A percentile compares a stretch with the other conserved stretches of the same genome.
These are phyloP conservation scores for Leptodermis oblonga DNA, from an alignment of 257 asterid species.

Conservation along the genomic window DNA sequence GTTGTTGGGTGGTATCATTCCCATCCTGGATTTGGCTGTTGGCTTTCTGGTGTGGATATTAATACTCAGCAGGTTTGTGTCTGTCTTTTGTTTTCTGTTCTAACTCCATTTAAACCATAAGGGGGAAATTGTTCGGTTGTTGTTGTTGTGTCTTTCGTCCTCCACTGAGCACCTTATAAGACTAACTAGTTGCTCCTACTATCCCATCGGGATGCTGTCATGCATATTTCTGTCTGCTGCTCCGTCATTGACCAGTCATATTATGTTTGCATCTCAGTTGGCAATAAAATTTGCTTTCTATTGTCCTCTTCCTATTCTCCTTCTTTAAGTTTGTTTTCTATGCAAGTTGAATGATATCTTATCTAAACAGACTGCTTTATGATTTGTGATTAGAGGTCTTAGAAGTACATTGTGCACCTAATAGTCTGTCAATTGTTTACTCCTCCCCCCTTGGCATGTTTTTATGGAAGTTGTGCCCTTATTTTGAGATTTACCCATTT, in stretches of 20 bases:
- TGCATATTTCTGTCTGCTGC: neutral
- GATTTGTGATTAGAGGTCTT: neutral
- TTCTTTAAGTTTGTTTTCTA: neutral
- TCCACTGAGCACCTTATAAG: neutral
- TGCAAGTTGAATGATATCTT: neutral
- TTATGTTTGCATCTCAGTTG: neutral
- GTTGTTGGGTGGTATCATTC: slow-evolving; percentile 99
- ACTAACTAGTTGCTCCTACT: neutral
- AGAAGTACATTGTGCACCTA: neutral
- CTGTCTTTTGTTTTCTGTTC: slow-evolving; percentile 3
- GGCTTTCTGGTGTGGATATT: slow-evolving; percentile 97
- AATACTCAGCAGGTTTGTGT: slow-evolving; percentile 83
- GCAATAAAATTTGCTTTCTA: neutral
- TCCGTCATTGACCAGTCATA: neutral
- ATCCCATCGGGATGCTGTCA: neutral
- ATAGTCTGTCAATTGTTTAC: neutral
- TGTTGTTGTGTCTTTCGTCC: neutral
- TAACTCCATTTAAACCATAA: neutral
- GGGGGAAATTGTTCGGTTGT: neutral
- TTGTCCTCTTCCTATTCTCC: too few relatives aligned
- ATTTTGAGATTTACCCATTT: neutral
- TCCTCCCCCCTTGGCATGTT: neutral
- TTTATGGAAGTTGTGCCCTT: neutral
- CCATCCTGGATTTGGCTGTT: slow-evolving; percentile 98
- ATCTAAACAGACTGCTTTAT: neutral